Evolutionary conservation across 805 yeast species (phyloP).

Genomic region (Lipomyces starkeyi): DNA sequence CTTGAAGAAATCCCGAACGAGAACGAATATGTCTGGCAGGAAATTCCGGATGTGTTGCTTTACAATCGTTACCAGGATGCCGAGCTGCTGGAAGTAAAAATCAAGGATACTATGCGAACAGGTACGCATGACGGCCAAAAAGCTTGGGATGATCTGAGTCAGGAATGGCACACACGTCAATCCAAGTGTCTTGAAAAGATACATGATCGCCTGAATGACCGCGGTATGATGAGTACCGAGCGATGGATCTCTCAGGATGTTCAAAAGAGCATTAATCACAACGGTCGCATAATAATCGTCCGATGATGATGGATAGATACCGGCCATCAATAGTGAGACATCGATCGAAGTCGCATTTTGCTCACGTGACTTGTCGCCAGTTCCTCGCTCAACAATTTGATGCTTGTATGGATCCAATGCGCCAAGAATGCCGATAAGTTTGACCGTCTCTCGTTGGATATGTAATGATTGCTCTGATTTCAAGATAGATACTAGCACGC

Average conservation of each 20-base stretch:
- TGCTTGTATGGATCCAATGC: constrained; percentile 97
- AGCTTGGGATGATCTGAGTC: constrained; percentile 86
- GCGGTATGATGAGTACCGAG: constrained; percentile 85
- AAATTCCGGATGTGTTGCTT: constrained; percentile 89
- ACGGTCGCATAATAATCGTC: constrained; percentile 97
- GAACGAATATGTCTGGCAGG: constrained; percentile 72
- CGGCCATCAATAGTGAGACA: constrained; percentile 87
- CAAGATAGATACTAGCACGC: constrained; percentile 78
- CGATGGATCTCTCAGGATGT: constrained; percentile 82
- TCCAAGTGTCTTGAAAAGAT: constrained; percentile 87
- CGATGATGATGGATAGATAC: constrained; percentile 79
- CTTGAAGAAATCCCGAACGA: constrained; percentile 74
- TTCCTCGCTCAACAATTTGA: constrained; percentile 82
- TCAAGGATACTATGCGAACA: constrained; percentile 77
- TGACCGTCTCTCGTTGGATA: constrained; percentile 85
- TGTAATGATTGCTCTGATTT: constrained; percentile 77
- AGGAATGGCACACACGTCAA: constrained; percentile 87
- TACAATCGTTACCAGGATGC: constrained; percentile 78
- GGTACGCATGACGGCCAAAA: constrained; percentile 79
- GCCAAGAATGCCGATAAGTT: constrained; percentile 89
- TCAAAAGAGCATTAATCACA: constrained; percentile 83
- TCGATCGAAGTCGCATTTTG: constrained; percentile 91
- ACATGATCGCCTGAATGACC: constrained; percentile 90
- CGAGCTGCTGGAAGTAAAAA: constrained; percentile 86
- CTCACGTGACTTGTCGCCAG: constrained; percentile 55